These are phyloP conservation scores for Trypanosoma rangeli DNA, from an alignment of 208 protist species.

Conservation along the genomic window DNA sequence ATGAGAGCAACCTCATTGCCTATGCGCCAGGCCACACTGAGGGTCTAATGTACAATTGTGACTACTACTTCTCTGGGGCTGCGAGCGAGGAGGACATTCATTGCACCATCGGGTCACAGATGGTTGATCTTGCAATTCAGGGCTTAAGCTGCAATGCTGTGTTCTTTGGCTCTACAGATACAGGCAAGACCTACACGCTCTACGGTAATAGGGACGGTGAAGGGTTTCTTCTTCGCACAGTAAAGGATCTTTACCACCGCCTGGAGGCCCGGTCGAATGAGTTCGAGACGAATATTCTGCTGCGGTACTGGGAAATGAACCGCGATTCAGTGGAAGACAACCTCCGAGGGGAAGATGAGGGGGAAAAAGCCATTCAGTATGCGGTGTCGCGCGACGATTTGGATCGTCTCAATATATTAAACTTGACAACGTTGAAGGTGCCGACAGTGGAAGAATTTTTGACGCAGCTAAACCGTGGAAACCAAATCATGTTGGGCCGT, in stretches of 20 bases:
- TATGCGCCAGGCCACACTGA: slow-evolving; percentile 56
- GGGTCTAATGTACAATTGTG: slow-evolving; percentile 90
- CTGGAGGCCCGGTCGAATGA: slow-evolving; percentile 47
- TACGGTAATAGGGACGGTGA: slow-evolving; percentile 67
- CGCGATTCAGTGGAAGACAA: slow-evolving; percentile 75
- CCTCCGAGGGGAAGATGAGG: slow-evolving; percentile 36
- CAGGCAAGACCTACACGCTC: slow-evolving; percentile 89
- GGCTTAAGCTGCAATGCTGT: slow-evolving; percentile 83
- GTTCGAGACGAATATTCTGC: slow-evolving; percentile 56
- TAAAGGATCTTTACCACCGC: slow-evolving; percentile 70
- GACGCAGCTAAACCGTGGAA: slow-evolving; percentile 57
- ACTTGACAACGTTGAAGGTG: slow-evolving; percentile 62
- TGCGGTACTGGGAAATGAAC: slow-evolving; percentile 91
- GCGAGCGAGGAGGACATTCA: slow-evolving; percentile 77
- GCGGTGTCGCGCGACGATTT: slow-evolving; percentile 69
- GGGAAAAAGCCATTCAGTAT: slow-evolving; percentile 25
- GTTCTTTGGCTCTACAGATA: slow-evolving; percentile 64
- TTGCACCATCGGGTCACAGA: slow-evolving; percentile 76
- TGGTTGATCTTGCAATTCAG: slow-evolving; percentile 83
- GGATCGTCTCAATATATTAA: slow-evolving; percentile 67
- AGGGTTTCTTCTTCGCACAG: slow-evolving; percentile 88
- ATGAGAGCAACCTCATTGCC: slow-evolving; percentile 81
- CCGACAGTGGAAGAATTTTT: slow-evolving; percentile 69
- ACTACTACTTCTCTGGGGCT: slow-evolving; percentile 85
- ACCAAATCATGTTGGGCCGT: slow-evolving; percentile 48